Conservation (phyloP, 768 basidiomycete species). For the Hebeloma cylindrosporum region DNA sequence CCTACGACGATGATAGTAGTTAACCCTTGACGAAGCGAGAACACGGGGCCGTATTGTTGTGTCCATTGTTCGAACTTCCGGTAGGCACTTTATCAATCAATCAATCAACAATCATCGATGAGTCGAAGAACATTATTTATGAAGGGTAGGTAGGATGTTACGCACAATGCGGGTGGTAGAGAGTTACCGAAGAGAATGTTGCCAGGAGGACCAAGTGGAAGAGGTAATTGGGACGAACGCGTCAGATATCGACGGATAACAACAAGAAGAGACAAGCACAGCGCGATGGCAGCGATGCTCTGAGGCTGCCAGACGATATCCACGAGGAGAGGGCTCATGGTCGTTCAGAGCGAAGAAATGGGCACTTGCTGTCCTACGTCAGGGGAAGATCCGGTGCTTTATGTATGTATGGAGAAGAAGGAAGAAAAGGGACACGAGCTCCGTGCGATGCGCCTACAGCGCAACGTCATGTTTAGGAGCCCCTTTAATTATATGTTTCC, state of each 20-base stretch:
- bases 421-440: neutral
- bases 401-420: constrained; percentile 8
- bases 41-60: constrained; percentile 60
- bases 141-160: neutral
- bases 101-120: too few relatives aligned
- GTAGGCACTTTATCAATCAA: constrained; percentile 44
- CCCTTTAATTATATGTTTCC: constrained; percentile 2
- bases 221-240: constrained; percentile 22
- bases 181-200: constrained; percentile 41
- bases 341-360: neutral
- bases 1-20: constrained; percentile 47
- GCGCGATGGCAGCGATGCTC: constrained; percentile 28
- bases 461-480: constrained; percentile 9
- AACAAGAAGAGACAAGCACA: constrained; percentile 30
- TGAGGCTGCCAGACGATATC: constrained; percentile 26
- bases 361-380: neutral
- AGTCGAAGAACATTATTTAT: neutral
- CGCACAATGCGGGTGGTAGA: constrained; percentile 43
- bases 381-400: constrained; percentile 15
- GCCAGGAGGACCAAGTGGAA: constrained; percentile 46
- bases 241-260: constrained; percentile 30
- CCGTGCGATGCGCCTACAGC: constrained; percentile 8
- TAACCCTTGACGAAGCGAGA: constrained; percentile 53
- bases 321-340: constrained; percentile 1
- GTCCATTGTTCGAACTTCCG: constrained; percentile 60